Percentiles rank a stretch among this genome's conserved stretches.
Conservation (phyloP, 2,329 filamentous ascomycete genomes). For the Akanthomyces dipterigenus region DNA sequence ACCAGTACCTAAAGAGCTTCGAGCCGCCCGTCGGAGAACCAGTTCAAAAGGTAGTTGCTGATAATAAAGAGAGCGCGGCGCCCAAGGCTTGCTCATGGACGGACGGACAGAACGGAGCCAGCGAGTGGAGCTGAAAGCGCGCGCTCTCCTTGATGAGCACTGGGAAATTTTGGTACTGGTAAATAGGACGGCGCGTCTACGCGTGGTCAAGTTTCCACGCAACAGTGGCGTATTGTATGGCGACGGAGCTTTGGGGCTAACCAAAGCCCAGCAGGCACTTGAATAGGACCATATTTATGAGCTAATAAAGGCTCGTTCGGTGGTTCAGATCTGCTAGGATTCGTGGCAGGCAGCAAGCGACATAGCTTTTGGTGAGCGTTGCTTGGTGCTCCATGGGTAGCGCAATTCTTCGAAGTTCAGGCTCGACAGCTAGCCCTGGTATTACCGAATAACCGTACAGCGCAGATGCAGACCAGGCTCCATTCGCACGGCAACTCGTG, state of each 20-base stretch:
- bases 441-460: not conserved
- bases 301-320: not conserved
- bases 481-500: not conserved
- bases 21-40: not conserved
- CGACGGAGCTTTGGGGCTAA: not conserved
- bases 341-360: not conserved
- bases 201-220: not conserved
- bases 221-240: not conserved
- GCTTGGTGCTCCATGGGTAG: not conserved
- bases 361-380: not conserved
- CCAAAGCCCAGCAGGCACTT: too few relatives aligned
- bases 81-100: not conserved
- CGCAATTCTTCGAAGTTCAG: too few relatives aligned
- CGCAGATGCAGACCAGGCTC: not conserved
- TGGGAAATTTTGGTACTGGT: not conserved
- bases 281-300: too few relatives aligned
- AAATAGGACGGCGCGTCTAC: not conserved
- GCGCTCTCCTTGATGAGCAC: too few relatives aligned
- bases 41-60: too few relatives aligned
- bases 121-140: too few relatives aligned
- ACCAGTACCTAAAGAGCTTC: too few relatives aligned
- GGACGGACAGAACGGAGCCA: not conserved
- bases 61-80: too few relatives aligned
- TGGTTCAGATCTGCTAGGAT: not conserved
- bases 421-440: too few relatives aligned